Evolutionary conservation across 1,284 basidiomycete genomes (phyloP), one percentile per base, ranked within the genome.

Genomic region (Sphagnurus paluster): DNA sequence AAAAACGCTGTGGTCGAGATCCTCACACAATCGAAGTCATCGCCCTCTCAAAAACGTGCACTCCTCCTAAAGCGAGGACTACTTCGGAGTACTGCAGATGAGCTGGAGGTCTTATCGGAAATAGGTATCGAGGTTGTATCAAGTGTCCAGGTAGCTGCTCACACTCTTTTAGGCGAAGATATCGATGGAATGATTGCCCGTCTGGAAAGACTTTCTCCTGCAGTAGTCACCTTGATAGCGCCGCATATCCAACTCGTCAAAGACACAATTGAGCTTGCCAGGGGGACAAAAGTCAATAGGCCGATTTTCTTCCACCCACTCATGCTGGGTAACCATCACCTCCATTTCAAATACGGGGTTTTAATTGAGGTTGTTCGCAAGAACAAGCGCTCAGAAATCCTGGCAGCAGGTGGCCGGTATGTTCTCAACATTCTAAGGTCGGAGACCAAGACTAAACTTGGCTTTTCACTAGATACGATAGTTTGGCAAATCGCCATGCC

Each of bases 341-440:
- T 68, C 1, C 74, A 83, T 56, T 91, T 90, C 71, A 81, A 80
- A 36, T 79, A 86, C 43, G 90, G 90, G 0, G 71, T 92, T 17
- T 73, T 88, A 39, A 76, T 93, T 47, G 87, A 91, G 55, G 81
- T 93, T 1, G 81, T 85, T 3, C 74, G 80, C 46, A 77, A 76
- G 37, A 80, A 74, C 53, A 90, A 85, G 60, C 77, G 77, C 17
- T 70, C 74, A 2, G 90, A 93, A 49, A 75, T 92, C 10, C 74
- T 94, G 17, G 91, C 87, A 21, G 80, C 80, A 4, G 91, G 89
- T 44, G 92, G 92, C 54, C 75, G 88, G 85, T 88, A 50, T 42
- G 80, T 57, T 2, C 14, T 34, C 8, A 24, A 20, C 8, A 41
- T 24, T 24, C 16, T 21, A 14, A 11, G 25, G 30, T 14, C 7